Base-by-base conservation (phyloP, 805 yeast genomes). In the Saccharomycopsis sp. region DNA sequence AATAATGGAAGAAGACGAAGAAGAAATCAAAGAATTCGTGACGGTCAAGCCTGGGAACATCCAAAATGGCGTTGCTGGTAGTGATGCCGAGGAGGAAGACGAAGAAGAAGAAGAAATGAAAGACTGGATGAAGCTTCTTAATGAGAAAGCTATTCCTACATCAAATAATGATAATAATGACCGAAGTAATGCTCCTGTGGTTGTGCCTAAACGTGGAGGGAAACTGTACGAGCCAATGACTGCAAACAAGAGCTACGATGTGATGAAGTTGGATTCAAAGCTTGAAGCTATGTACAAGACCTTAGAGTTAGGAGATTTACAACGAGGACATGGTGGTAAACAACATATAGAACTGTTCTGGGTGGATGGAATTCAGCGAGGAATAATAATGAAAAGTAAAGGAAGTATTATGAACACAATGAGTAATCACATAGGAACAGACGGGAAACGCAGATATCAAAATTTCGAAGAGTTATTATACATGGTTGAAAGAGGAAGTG, bases 401-500 rank as follows among this genome's bases (percentile, higher is more conserved):
- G 94, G 96, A 0, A 80, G 81, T 42, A 84, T 77, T 64, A 79
- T 87, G 64, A 78, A 78, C 57, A 81, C 82, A 49, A 75, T 86
- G 70, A 96, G 96, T 0, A 68, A 64, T 52, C 71, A 78, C 0
- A 80, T 77, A 14, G 35, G 52, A 23, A 56, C 57, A 9, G 44
- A 70, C 15, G 63, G 70, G 3, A 78, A 76, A 1, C 70, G 75
- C 1, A 66, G 78, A 53, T 75, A 75, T 71, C 72, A 88, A 24
- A 72, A 68, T 42, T 78, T 79, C n/a, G 82, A 86, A 61, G 96
- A 87, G 63, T 74, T 81, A 0, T 69, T 87, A 1, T 87, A 86
- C 68, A 71, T 87, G 61, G 78, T 83, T 2, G 92, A 87, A 67
- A 70, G 96, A 63, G 96, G 96, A 1, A 70, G 77, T 24, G 65